Conservation (phyloP, 352 stramenopile genomes). For the Phytopythium mirpurense region DNA sequence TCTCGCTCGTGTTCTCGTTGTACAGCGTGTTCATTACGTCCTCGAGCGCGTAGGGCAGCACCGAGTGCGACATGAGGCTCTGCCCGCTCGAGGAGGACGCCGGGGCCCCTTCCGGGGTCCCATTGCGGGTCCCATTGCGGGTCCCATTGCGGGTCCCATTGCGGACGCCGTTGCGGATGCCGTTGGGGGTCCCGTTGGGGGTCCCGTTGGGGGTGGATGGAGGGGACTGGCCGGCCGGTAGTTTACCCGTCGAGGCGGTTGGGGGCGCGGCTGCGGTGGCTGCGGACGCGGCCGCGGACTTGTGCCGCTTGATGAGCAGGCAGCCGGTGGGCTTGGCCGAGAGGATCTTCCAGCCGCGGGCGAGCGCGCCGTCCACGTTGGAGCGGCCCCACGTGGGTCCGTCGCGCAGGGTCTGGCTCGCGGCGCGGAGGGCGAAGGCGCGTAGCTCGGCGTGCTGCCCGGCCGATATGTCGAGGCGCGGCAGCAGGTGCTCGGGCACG, state of each 20-base stretch:
- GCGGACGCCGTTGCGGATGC: no score
- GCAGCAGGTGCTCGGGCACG: constrained; percentile 40
- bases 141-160: no score
- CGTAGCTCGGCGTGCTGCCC: constrained; percentile 63
- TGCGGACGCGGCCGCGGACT: not conserved
- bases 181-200: no score
- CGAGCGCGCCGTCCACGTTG: constrained; percentile 40
- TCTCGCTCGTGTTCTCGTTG: constrained; percentile 50
- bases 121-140: no score
- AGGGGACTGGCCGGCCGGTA: not conserved
- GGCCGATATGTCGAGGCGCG: constrained; percentile 37
- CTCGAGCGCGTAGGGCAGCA: constrained; percentile 52
- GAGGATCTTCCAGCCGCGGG: constrained; percentile 51
- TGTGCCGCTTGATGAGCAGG: constrained; percentile 50
- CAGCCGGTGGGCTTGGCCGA: constrained; percentile 34
- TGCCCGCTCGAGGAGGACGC: constrained; percentile 18
- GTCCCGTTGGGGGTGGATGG: not conserved
- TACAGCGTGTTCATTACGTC: constrained; percentile 60
- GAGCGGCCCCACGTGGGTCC: constrained; percentile 58
- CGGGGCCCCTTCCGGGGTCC: no score
- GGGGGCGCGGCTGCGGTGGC: not conserved
- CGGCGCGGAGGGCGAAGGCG: constrained; percentile 44
- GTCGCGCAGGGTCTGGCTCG: constrained; percentile 43
- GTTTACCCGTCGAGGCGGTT: not conserved
- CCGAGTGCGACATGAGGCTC: constrained; percentile 59